Base-by-base conservation (phyloP, 2,329 filamentous ascomycete genomes). In the Arthrobotrys pseudoclavata region DNA sequence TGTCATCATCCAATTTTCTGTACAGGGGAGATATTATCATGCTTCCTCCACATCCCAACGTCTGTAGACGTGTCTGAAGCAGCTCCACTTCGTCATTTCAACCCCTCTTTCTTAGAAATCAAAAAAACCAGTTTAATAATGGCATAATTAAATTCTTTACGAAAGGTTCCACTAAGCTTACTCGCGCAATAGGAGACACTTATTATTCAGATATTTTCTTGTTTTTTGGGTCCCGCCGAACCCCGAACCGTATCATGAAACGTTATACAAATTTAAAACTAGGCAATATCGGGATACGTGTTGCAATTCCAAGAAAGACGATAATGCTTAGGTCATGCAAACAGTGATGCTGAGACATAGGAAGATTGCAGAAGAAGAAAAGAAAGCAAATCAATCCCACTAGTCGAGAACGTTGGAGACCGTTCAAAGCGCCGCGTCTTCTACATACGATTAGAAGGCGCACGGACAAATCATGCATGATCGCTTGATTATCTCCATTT, bases 171-270 rank as follows among this genome's bases (percentile, higher is more conserved):
- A 45, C 29, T 61, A n/a, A 18, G 40, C 55, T 62, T 62, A 62
- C 66, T 57, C 31, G 55, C 29, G 29, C 55, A 60, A 42, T 40
- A 26, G 34, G 34, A 60, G 22, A n/a, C 53, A 40, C 31, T 6
- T 45, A 37, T 18, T 22, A 24, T 13, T 47, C 22, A n/a, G 60
- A 63, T 52, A 29, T 7, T 29, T 18, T 31, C 22, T 53, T 53
- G 10, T 53, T 53, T 53, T 53, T 53, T 31, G 18, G 66, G 50
- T 69, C 48, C 20, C 72, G 60, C 72, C 72, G 72, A 76, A 63
- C 34, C 52, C 72, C 66, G 50, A 63, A 50, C 55, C 57, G 72
- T 66, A 64, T 64, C 60, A 55, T 76, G 72, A 69, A 69, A 70
- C 66, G 50, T 52, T 29, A 48, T 61, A 69, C 42, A 61, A 31